Conservation (phyloP, 257 asterid species). For the Solanum ahanhuiri region DNA sequence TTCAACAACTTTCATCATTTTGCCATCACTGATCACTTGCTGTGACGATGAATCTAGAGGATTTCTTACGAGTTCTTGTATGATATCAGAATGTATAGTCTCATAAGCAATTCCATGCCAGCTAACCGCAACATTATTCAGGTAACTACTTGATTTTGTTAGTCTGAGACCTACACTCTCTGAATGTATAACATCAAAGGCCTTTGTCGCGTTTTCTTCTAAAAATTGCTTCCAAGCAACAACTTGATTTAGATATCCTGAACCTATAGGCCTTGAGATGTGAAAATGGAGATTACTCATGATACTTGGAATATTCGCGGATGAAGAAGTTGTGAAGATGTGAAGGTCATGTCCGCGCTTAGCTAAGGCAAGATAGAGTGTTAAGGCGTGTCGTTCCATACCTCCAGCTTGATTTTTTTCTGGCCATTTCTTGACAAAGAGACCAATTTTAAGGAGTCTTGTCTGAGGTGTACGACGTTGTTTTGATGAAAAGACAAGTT, state of each 20-base stretch:
- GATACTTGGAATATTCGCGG: background rate
- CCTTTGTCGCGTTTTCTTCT: constrained; percentile 30
- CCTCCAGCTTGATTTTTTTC: constrained; percentile 47
- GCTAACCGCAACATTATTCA: constrained; percentile 47
- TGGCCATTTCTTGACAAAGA: constrained; percentile 74
- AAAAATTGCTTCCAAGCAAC: constrained; percentile 47
- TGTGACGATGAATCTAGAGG: background rate
- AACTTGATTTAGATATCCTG: constrained; percentile 59
- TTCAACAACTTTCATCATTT: constrained; percentile 48
- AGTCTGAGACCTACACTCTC: constrained; percentile 73
- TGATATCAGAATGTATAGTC: constrained; percentile 38
- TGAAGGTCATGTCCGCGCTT: constrained; percentile 64
- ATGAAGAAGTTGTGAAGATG: constrained; percentile 25
- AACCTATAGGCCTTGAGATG: constrained; percentile 43
- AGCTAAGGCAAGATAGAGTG: constrained; percentile 13
- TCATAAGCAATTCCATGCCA: constrained; percentile 86
- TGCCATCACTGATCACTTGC: constrained; percentile 15
- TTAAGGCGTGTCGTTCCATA: constrained; percentile 54
- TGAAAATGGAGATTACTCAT: constrained; percentile 32
- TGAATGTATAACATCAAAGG: constrained; percentile 58
- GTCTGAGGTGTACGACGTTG: constrained; percentile 10
- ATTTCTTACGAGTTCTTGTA: constrained; percentile 41
- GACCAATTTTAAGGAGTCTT: constrained; percentile 42
- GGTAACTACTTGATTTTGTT: constrained; percentile 31
- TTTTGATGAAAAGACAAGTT: constrained; percentile 25